Percentiles rank a stretch among this genome's conserved stretches.
Conservation (phyloP, 768 basidiomycete species). For the Amanita inopinata region DNA sequence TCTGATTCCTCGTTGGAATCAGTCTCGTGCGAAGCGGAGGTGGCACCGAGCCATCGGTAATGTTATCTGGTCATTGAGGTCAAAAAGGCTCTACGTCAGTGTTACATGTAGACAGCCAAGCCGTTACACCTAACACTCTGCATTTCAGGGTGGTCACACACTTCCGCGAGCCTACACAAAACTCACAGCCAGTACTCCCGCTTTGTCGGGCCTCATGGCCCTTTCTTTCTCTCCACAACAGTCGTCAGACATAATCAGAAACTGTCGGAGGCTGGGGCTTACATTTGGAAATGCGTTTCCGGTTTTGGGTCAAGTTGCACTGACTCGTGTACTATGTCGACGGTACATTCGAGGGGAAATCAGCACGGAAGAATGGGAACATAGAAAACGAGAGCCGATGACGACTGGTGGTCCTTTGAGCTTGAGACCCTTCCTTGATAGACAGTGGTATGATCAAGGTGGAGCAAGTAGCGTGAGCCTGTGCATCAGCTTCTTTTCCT, state of each 20-base stretch:
- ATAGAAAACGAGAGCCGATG: conserved; percentile 30
- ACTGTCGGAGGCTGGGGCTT: conserved; percentile 25
- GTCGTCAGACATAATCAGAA: conserved; percentile 17
- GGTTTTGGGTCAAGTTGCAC: conserved; percentile 33
- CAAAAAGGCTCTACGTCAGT: conserved; percentile 23
- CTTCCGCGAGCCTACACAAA: conserved; percentile 27
- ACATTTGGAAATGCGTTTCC: conserved; percentile 36
- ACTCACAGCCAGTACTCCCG: conserved; percentile 18
- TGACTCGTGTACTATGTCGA: conserved; percentile 34
- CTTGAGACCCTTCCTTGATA: conserved; percentile 32
- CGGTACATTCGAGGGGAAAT: conserved; percentile 31
- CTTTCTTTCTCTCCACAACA: conserved; percentile 16
- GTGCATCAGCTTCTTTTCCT: conserved; percentile 25
- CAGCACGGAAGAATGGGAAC: conserved; percentile 33
- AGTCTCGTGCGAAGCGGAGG: conserved; percentile 21
- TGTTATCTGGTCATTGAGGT: conserved; percentile 21
- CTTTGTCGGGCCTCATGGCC: conserved; percentile 16
- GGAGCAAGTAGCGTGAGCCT: conserved; percentile 28
- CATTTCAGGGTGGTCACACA: conserved; percentile 35
- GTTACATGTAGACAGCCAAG: background rate
- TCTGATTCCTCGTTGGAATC: conserved; percentile 18
- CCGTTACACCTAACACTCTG: background rate
- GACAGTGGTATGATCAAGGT: conserved; percentile 28
- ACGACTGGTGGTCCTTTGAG: conserved; percentile 31
- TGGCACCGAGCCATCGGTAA: conserved; percentile 30